These are phyloP conservation scores for Stipa capillata DNA, from an alignment of 176 grass and related monocot genomes.

Conservation along the genomic window DNA sequence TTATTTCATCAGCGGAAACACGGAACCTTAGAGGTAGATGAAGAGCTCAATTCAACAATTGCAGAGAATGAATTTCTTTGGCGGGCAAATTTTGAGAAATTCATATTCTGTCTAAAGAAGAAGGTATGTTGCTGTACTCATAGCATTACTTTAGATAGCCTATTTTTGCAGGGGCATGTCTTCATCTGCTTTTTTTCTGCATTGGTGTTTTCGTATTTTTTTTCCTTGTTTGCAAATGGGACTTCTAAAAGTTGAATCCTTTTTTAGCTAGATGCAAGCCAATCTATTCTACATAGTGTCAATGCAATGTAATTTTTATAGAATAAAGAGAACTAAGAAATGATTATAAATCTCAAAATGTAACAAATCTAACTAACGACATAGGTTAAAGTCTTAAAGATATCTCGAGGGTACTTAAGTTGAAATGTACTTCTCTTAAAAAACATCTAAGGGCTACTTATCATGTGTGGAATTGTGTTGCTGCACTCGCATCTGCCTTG, in stretches of 20 bases:
- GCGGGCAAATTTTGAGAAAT: slow-evolving; percentile 78
- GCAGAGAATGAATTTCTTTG: slow-evolving; percentile 86
- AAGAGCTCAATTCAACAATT: slow-evolving; percentile 54
- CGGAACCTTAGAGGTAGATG: slow-evolving; percentile 57
- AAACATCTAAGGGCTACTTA: not conserved
- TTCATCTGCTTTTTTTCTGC: not conserved
- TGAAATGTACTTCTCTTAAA: not conserved
- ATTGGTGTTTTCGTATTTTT: not conserved
- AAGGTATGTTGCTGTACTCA: slow-evolving; percentile 45
- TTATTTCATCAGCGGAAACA: slow-evolving; percentile 62
- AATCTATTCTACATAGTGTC: not conserved
- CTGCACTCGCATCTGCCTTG: not conserved
- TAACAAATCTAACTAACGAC: not conserved
- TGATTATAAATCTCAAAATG: not conserved
- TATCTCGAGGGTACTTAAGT: not conserved
- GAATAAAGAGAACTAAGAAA: not conserved
- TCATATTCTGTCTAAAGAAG: slow-evolving; percentile 72
- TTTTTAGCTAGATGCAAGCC: not conserved
- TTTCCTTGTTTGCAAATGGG: not conserved
- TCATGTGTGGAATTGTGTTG: not conserved
- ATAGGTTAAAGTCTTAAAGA: not conserved
- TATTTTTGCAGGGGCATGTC: not conserved
- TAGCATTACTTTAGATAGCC: not conserved
- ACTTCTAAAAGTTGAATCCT: not conserved
- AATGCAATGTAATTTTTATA: not conserved